A percentile compares a stretch with the other conserved stretches of the same genome.
phyloP scores from a whole-genome alignment of 2,329 filamentous ascomycete genomes.

The Scedosporium aurantiacum region DNA sequence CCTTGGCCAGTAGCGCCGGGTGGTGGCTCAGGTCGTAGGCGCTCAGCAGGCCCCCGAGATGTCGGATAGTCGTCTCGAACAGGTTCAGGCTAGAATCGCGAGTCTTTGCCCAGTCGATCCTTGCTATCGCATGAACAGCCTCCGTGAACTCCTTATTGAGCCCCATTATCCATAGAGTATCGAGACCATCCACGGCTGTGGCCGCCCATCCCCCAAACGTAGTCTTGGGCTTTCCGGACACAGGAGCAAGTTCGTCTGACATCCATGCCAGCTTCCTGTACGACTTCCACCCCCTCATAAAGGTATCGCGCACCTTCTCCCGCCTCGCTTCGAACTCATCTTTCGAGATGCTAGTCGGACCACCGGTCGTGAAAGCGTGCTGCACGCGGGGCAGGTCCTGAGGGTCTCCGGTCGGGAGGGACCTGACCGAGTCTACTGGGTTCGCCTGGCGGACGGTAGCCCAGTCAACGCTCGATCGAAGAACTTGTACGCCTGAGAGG shows the following conservation, averaged over 20 bases:
- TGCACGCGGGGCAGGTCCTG: slow-evolving; percentile 20
- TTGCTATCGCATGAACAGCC: slow-evolving; percentile 35
- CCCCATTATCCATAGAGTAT: slow-evolving; percentile 53
- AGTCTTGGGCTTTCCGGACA: slow-evolving; percentile 34
- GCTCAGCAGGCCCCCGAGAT: slow-evolving; percentile 56
- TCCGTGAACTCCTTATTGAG: slow-evolving; percentile 43
- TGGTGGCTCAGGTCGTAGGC: slow-evolving; percentile 56
- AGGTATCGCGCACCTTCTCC: slow-evolving; percentile 28
- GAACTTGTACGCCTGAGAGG: slow-evolving; percentile 11
- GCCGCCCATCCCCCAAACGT: slow-evolving; percentile 45
- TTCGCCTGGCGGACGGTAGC: slow-evolving; percentile 15
- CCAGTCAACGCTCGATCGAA: slow-evolving; percentile 22
- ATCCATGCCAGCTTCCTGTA: slow-evolving; percentile 43
- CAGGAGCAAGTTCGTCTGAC: slow-evolving; percentile 38
- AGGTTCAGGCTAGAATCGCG: slow-evolving; percentile 29
- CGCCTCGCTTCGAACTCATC: slow-evolving; percentile 20
- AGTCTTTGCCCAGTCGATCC: slow-evolving; percentile 40
- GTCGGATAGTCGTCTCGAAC: slow-evolving; percentile 63
- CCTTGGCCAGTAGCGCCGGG: slow-evolving; percentile 47
- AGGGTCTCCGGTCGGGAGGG: slow-evolving; percentile 17
- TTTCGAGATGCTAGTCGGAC: slow-evolving; percentile 2
- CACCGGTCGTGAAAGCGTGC: slow-evolving; percentile 24
- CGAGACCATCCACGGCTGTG: slow-evolving; percentile 48
- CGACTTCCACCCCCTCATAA: slow-evolving; percentile 34
- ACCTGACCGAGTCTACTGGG: slow-evolving; percentile 20